A percentile compares a stretch with the other conserved stretches of the same genome.
These are phyloP conservation scores for Kodamaea kaohsiungensis DNA, from an alignment of 805 yeast genomes.

Conservation along the genomic window DNA sequence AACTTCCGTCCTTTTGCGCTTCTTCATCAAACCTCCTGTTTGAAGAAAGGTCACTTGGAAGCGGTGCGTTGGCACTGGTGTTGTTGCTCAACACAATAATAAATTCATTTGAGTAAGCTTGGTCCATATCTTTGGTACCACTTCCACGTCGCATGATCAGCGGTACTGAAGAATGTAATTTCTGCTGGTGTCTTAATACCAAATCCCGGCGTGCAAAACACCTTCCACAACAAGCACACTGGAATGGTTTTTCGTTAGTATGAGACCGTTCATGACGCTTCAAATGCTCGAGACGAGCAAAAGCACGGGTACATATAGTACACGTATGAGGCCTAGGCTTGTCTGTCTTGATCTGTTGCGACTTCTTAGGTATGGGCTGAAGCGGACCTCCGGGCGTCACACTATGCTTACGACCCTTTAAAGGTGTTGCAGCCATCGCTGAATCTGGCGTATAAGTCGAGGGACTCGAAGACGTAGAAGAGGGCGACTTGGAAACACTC, in stretches of 20 bases:
- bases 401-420: constrained; percentile 2
- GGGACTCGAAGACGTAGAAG: constrained; percentile 12
- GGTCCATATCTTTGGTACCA: constrained; percentile 28
- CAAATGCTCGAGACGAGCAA: constrained; percentile 91
- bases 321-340: constrained; percentile 95
- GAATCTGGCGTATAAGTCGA: constrained; percentile 8
- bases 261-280: constrained; percentile 91
- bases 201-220: constrained; percentile 90
- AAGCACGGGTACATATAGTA: constrained; percentile 87
- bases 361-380: constrained; percentile 84
- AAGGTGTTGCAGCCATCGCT: constrained; percentile 4
- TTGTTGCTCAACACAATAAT: constrained; percentile 54
- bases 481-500: constrained; percentile 16
- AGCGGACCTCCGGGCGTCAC: constrained; percentile 13
- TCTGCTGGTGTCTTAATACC: constrained; percentile 92
- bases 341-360: constrained; percentile 81
- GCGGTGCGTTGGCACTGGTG: constrained; percentile 52
- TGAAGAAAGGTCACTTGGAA: constrained; percentile 12
- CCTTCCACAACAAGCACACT: constrained; percentile 94
- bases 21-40: neutral
- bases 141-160: constrained; percentile 35
- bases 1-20: neutral
- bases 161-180: constrained; percentile 67
- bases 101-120: constrained; percentile 40
- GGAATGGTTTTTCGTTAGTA: constrained; percentile 87